Evolutionary conservation across 345 rosid genomes (phyloP).

Genomic region (Brassica carinata): DNA sequence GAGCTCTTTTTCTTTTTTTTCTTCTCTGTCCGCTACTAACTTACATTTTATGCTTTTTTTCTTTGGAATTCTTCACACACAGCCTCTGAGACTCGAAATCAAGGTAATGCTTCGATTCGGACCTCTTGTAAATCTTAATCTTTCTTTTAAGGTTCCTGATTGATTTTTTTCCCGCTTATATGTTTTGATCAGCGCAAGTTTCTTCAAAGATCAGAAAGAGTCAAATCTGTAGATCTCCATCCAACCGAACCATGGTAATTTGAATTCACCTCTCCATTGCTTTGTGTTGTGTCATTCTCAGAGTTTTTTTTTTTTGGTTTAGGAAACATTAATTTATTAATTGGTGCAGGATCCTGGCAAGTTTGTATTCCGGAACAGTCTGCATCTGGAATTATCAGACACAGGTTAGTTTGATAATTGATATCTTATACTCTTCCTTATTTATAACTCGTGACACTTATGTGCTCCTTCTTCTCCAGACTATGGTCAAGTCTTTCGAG

Average conservation of each 20-base stretch:
- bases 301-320: background rate
- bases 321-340: background rate
- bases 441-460: background rate
- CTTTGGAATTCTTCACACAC: slow-evolving; percentile 37
- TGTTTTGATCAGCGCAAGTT: slow-evolving; percentile 52
- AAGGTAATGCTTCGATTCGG: slow-evolving; percentile 37
- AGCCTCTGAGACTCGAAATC: slow-evolving; percentile 52
- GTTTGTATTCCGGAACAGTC: slow-evolving; percentile 66
- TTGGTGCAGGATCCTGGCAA: slow-evolving; percentile 58
- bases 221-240: slow-evolving; percentile 66
- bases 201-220: slow-evolving; percentile 58
- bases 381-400: slow-evolving; percentile 75
- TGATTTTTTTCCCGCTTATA: background rate
- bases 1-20: background rate
- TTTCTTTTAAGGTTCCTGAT: background rate
- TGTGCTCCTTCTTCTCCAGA: slow-evolving; percentile 41
- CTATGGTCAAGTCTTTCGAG: slow-evolving; percentile 81
- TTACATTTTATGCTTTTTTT: slow-evolving; percentile 18
- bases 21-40: slow-evolving; percentile 20
- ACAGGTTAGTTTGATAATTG: slow-evolving; percentile 56
- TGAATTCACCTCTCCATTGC: background rate
- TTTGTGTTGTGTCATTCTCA: slow-evolving; percentile 1
- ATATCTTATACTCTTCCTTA: background rate
- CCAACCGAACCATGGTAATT: slow-evolving; percentile 70
- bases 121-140: background rate